A percentile compares a stretch with the other conserved stretches of the same genome.
Conservation (phyloP, 331 rosid species). For the Quercus tomentella region DNA sequence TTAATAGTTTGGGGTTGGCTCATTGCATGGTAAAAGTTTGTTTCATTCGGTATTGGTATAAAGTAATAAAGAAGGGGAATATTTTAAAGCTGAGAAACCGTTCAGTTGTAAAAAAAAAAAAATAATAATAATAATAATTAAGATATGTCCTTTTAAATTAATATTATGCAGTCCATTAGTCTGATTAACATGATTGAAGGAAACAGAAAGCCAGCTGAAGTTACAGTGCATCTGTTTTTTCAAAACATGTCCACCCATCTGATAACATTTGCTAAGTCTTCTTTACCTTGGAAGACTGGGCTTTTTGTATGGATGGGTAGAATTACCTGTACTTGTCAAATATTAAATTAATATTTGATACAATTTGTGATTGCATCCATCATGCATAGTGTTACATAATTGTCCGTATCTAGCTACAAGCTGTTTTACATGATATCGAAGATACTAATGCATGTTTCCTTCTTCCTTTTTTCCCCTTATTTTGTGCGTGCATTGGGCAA, state of each 20-base stretch:
- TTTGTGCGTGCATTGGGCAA: slow-evolving; percentile 36
- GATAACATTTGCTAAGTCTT: background rate
- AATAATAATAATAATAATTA: no score
- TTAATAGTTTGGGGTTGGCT: background rate
- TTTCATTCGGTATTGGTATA: background rate
- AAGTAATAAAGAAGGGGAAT: background rate
- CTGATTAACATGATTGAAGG: background rate
- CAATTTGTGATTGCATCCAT: background rate
- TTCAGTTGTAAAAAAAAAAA: background rate
- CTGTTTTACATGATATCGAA: slow-evolving; percentile 1
- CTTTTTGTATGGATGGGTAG: background rate
- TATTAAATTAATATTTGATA: background rate
- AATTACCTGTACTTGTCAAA: background rate
- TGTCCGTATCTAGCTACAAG: background rate
- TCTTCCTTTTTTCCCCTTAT: slow-evolving; percentile 5
- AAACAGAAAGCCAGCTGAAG: background rate
- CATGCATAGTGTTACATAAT: background rate
- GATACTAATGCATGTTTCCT: slow-evolving; percentile 40
- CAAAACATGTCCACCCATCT: background rate
- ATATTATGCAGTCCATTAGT: background rate
- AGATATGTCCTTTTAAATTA: background rate
- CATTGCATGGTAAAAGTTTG: background rate
- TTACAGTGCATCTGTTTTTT: background rate
- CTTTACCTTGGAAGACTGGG: background rate
- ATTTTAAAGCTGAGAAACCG: background rate